phyloP scores from a whole-genome alignment of 176 grass and related monocot species.

The Cymbopogon citratus region DNA sequence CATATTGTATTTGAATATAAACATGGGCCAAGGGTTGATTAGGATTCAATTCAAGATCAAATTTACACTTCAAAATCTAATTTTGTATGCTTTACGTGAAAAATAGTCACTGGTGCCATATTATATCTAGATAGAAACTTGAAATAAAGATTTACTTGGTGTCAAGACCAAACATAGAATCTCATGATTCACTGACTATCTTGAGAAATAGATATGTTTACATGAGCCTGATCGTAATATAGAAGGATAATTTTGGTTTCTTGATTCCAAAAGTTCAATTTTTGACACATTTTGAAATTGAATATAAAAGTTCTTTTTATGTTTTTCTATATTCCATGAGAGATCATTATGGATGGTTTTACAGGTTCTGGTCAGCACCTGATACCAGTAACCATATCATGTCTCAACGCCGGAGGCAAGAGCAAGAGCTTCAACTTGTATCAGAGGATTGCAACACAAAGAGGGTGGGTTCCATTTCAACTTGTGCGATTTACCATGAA shows the following conservation, averaged over 20 bases:
- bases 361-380: slow-evolving; percentile 64
- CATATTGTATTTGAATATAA: slow-evolving; percentile 9
- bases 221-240: neutral
- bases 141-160: neutral
- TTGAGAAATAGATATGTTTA: neutral
- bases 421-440: slow-evolving; percentile 61
- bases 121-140: neutral
- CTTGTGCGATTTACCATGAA: neutral
- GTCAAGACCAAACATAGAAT: neutral
- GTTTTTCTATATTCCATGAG: slow-evolving; percentile 8
- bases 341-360: slow-evolving; percentile 14
- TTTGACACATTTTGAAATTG: neutral
- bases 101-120: neutral
- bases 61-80: neutral
- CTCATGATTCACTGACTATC: neutral
- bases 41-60: neutral
- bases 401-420: slow-evolving; percentile 49
- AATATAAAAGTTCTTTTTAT: neutral
- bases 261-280: neutral
- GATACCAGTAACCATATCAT: slow-evolving; percentile 57
- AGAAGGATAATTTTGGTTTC: slow-evolving; percentile 13
- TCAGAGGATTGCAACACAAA: slow-evolving; percentile 68
- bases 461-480: slow-evolving; percentile 39
- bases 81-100: neutral
- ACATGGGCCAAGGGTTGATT: neutral